These are phyloP conservation scores for Mucor indicus DNA, from an alignment of 371 early-diverging fungal species.

Conservation along the genomic window DNA sequence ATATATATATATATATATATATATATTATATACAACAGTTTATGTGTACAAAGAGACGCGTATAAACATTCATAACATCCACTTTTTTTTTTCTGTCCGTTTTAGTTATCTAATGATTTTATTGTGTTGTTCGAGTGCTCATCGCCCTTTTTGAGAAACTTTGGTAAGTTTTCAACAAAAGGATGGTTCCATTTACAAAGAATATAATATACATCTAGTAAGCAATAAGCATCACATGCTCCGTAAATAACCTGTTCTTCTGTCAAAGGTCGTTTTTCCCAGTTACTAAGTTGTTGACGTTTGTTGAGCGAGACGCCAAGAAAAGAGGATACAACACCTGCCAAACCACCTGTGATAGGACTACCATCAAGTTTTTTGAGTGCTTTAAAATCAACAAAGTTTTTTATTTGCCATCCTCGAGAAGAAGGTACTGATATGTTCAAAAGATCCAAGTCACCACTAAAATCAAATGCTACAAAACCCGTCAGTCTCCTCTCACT, in stretches of 20 bases:
- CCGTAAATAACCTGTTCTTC: conserved; percentile 36
- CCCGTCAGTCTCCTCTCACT: background rate
- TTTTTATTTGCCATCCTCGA: conserved; percentile 15
- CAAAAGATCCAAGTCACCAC: conserved; percentile 36
- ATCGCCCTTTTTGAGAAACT: too few relatives aligned
- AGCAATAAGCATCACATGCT: conserved; percentile 36
- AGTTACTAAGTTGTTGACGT: conserved; percentile 48
- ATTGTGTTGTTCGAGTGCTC: too few relatives aligned
- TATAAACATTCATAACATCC: too few relatives aligned
- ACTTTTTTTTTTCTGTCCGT: too few relatives aligned
- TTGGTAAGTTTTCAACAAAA: conserved; percentile 13
- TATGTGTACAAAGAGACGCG: too few relatives aligned
- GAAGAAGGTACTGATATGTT: conserved; percentile 32
- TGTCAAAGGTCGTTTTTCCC: conserved; percentile 45
- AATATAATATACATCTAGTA: conserved; percentile 25
- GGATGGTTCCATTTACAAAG: conserved; percentile 27
- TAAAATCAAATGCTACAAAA: conserved; percentile 38
- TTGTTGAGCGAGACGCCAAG: conserved; percentile 34
- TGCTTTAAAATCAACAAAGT: conserved; percentile 31
- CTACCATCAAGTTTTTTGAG: conserved; percentile 3
- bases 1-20: too few relatives aligned
- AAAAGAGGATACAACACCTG: conserved; percentile 30
- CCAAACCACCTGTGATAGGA: conserved; percentile 27
- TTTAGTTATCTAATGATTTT: too few relatives aligned
- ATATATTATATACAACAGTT: too few relatives aligned